Base-by-base conservation (phyloP, 306 rosid genomes). In the Medicago arabica region DNA sequence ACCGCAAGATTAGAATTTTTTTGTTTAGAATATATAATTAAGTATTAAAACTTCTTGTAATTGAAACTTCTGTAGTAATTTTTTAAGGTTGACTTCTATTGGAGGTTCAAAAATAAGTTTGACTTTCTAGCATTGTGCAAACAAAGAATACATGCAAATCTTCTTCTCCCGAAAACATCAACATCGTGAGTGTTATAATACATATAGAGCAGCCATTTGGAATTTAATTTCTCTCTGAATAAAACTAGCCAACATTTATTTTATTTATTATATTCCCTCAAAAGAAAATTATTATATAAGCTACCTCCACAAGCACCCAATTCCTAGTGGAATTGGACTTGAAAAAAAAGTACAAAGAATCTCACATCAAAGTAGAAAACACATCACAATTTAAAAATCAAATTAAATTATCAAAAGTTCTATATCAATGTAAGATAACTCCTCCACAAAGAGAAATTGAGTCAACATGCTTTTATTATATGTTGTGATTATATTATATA, bases 251-350 rank as follows among this genome's bases (percentile, higher is more conserved):
- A 61, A 63, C 8, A 54, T 16, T 69, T 61, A 68, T n/a, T 46
- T 13, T 13, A 46, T 19, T 28, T 18, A 11, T 67, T 66, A 28
- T 13, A 2, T 34, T n/a, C n/a, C n/a, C n/a, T n/a, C n/a, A n/a
- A n/a, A n/a, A n/a, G n/a, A n/a, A n/a, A n/a, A 34, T 34, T 54
- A 63, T 46, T 43, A 55, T 76, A 18, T 65, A 46, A 74, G 75
- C 67, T 74, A 66, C 44, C 66, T 82, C 79, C 82, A 77, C 82
- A 77, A 76, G 68, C 74, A 82, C 67, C 40, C 43, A 82, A 77
- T 18, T 72, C 75, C 44, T 72, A 72, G 85, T 82, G 85, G 85
- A 72, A 82, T 71, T 78, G 78, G 83, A 83, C 75, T 62, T 17
- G 81, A 61, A 75, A 65, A 41, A 79, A 79, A 79, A 79, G 83